Base-by-base conservation (phyloP, 495 filamentous ascomycete genomes). In the Trypethelium eluteriae region DNA sequence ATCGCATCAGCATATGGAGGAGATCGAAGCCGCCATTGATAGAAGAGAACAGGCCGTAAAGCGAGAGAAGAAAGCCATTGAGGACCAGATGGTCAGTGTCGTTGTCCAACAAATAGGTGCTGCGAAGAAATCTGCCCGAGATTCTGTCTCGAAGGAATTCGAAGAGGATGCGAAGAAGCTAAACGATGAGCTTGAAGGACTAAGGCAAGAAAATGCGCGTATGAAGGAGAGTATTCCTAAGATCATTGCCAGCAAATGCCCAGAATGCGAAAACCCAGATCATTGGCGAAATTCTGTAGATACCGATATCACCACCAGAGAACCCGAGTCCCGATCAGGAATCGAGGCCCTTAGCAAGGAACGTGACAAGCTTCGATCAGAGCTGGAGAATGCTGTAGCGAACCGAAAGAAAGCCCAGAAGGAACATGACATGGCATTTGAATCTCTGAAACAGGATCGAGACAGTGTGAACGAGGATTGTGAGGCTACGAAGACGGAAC, bases 1-100 rank as follows among this genome's bases (percentile, higher is more conserved):
- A 59, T 59, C 53, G n/a, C 53, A 59, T 59, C 53, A 59, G 53
- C 53, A 59, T 36, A 59, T 59, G 53, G 53, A 59, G 32, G 53
- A 59, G 32, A 59, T 59, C 9, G 53, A 59, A 18, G 53, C 53
- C 53, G 53, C 53, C 18, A 59, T 59, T 59, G 53, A 59, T 32
- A 59, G 53, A 36, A 59, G 53, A 36, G 53, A 59, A 14, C 53
- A 59, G 36, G 53, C 53, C 36, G 53, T 59, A 11, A 18, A 36
- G 18, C 18, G 53, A 2, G 53, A 59, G 32, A 59, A 59, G 32
- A 59, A 36, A 59, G 53, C 53, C 53, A 59, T 59, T 59, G 53
- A 59, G 36, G 53, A 59, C 14, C 53, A 59, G 14, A 59, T 59
- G 53, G 53, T 59, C 32, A 59, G 18, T 32, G 53, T 59, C 32